These are phyloP conservation scores for Pinus taeda DNA, from an alignment of 75 land plant species.

Conservation along the genomic window DNA sequence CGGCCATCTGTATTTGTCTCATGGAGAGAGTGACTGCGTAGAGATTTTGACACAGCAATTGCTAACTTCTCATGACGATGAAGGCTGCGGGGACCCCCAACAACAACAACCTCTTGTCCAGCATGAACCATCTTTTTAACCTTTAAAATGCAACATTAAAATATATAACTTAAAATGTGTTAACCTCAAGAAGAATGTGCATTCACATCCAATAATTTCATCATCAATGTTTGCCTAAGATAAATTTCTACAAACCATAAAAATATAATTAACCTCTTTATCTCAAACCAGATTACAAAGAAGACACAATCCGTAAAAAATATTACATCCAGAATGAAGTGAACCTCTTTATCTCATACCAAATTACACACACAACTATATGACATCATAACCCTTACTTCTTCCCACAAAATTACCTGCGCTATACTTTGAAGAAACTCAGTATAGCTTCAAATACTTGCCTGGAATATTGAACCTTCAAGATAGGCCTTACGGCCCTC, in stretches of 20 bases:
- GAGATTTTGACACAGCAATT: constrained; percentile 93
- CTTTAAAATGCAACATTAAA: constrained; percentile 30
- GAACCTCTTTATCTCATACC: not conserved
- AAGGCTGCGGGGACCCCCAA: constrained; percentile 80
- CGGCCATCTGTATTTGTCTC: constrained; percentile 93
- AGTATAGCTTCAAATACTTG: no score
- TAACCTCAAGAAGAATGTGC: not conserved
- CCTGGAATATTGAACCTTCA: no score
- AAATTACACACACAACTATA: no score
- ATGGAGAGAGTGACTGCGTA: constrained; percentile 86
- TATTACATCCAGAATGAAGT: not conserved
- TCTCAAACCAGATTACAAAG: not conserved
- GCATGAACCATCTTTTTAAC: constrained; percentile 81
- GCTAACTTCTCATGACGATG: constrained; percentile 97
- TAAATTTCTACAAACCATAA: not conserved
- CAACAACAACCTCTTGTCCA: constrained; percentile 88
- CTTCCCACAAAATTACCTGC: no score
- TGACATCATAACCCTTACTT: no score
- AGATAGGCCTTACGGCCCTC: no score
- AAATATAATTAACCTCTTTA: not conserved
- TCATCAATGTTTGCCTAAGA: not conserved
- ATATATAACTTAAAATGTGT: not conserved
- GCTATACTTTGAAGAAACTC: no score
- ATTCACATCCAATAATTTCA: not conserved
- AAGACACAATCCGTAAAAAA: not conserved